These are phyloP conservation scores for Pestalotiopsis sp. DNA, from an alignment of 2,329 filamentous ascomycete genomes.

Conservation along the genomic window DNA sequence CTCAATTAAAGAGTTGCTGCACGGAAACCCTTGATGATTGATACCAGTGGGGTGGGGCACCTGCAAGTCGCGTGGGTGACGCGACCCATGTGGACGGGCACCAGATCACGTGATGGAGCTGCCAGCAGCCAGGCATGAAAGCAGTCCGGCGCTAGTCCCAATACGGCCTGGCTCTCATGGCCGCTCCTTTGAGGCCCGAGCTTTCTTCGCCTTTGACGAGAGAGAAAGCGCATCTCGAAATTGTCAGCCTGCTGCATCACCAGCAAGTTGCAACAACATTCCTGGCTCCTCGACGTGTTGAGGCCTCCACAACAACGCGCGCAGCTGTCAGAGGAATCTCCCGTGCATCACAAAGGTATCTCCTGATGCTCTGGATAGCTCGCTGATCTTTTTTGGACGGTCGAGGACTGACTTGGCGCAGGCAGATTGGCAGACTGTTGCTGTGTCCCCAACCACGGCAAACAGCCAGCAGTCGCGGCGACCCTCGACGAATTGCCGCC, in stretches of 20 bases:
- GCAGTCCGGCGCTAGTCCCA: not conserved
- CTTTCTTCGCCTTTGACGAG: slow-evolving; percentile 3
- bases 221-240: slow-evolving; percentile 3
- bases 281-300: not conserved
- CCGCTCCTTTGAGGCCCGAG: not conserved
- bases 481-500: not conserved
- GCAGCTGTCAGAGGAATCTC: not conserved
- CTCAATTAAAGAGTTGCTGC: not conserved
- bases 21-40: not conserved
- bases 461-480: not conserved
- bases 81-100: not conserved
- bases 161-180: not conserved
- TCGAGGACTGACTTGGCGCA: slow-evolving; percentile 1
- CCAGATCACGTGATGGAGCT: not conserved
- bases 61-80: not conserved
- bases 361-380: slow-evolving; percentile 5
- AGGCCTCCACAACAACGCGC: slow-evolving; percentile 4
- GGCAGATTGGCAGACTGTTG: slow-evolving; percentile 3
- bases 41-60: not conserved
- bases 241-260: slow-evolving; percentile 8
- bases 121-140: not conserved
- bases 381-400: not conserved
- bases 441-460: not conserved
- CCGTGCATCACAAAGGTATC: slow-evolving; percentile 3
- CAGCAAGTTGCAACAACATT: slow-evolving; percentile 2